Evolutionary conservation across 352 stramenopile genomes (phyloP).

Genomic region (Globisporangium sylvaticum): DNA sequence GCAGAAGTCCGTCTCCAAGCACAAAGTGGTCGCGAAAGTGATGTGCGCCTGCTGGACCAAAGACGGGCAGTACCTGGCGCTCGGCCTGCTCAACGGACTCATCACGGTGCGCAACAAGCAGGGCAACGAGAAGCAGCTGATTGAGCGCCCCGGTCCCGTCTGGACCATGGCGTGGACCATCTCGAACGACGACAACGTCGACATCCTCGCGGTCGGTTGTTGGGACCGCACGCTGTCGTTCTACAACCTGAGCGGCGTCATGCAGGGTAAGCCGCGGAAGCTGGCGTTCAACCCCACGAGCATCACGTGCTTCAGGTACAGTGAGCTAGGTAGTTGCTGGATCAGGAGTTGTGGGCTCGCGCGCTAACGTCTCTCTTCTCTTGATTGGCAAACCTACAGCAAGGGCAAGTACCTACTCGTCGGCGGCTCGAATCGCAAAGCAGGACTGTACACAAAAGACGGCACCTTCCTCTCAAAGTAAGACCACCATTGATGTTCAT

Average conservation of each 20-base stretch:
- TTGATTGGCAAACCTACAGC: conserved; percentile 17
- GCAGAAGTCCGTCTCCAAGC: conserved; percentile 93
- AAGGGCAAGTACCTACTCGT: conserved; percentile 92
- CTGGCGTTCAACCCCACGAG: conserved; percentile 92
- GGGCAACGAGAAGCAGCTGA: conserved; percentile 88
- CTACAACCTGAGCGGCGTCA: conserved; percentile 82
- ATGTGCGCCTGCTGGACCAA: conserved; percentile 89
- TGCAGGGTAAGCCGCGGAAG: conserved; percentile 85
- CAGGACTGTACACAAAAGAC: conserved; percentile 87
- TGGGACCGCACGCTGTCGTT: conserved; percentile 94
- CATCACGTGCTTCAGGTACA: conserved; percentile 83
- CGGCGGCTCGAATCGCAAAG: conserved; percentile 83
- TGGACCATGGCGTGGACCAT: conserved; percentile 88
- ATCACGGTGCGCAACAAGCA: conserved; percentile 91
- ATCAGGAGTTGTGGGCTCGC: not conserved
- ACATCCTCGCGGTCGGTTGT: conserved; percentile 90
- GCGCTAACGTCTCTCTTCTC: not conserved
- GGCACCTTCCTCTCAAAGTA: conserved; percentile 70
- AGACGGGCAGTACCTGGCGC: conserved; percentile 89
- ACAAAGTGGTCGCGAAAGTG: conserved; percentile 93
- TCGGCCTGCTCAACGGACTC: conserved; percentile 90
- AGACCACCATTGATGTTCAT: not conserved
- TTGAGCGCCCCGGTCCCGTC: conserved; percentile 82
- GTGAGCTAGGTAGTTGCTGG: not conserved
- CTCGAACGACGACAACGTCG: conserved; percentile 69